Percentiles rank a stretch among this genome's conserved stretches.
These are phyloP conservation scores for Salix suchowensis DNA, from an alignment of 345 rosid genomes.

Conservation along the genomic window DNA sequence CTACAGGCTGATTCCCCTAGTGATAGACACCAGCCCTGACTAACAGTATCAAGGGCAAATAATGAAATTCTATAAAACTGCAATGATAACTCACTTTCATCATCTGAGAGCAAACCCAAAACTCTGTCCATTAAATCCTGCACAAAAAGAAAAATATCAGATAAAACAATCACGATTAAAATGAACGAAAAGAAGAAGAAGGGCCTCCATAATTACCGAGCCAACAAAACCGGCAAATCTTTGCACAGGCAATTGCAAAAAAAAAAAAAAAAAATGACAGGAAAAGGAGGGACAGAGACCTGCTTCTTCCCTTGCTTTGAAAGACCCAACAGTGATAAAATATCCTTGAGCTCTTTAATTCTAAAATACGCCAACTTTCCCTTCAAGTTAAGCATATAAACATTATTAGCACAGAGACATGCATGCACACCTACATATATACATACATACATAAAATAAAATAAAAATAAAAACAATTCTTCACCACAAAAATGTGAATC, in stretches of 20 bases:
- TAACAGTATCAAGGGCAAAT: background rate
- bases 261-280: background rate
- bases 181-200: background rate
- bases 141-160: background rate
- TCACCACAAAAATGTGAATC: background rate
- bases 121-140: slow-evolving; percentile 35
- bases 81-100: slow-evolving; percentile 8
- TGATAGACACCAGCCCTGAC: background rate
- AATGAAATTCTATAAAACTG: background rate
- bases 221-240: background rate
- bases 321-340: slow-evolving; percentile 24
- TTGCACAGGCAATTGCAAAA: background rate
- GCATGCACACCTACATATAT: background rate
- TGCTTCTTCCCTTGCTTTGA: slow-evolving; percentile 41
- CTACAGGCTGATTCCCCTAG: background rate
- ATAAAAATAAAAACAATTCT: background rate
- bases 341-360: slow-evolving; percentile 41
- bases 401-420: background rate
- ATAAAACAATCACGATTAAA: background rate
- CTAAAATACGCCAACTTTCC: slow-evolving; percentile 31
- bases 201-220: background rate
- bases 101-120: slow-evolving; percentile 11
- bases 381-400: slow-evolving; percentile 16
- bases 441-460: background rate
- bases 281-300: slow-evolving; percentile 11